Percentiles rank a stretch among this genome's conserved stretches.
phyloP scores from a whole-genome alignment of 176 grass and related monocot genomes.

The Triticum monococcum region DNA sequence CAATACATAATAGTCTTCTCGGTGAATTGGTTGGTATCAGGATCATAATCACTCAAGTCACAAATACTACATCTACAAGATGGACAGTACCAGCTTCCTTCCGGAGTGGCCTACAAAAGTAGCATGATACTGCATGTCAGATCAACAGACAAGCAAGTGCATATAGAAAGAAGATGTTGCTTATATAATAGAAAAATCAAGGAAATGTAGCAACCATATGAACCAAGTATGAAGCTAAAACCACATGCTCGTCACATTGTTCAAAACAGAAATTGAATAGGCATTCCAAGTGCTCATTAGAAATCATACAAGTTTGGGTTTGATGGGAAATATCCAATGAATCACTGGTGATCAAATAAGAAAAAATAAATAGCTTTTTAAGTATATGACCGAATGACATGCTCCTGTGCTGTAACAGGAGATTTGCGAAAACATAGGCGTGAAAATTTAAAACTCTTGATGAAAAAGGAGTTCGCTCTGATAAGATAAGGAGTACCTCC shows the following conservation, averaged over 20 bases:
- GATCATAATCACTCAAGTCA: conserved; percentile 52
- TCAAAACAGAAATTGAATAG: background rate
- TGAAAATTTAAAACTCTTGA: background rate
- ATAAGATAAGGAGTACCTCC: conserved; percentile 42
- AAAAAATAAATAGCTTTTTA: conserved; percentile 12
- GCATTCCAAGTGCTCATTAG: conserved; percentile 19
- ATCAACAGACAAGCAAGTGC: conserved; percentile 30
- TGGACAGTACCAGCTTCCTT: conserved; percentile 80
- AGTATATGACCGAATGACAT: conserved; percentile 16
- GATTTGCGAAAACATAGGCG: conserved; percentile 3
- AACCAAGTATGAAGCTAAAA: background rate
- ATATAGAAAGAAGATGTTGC: conserved; percentile 9
- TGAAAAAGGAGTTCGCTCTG: background rate
- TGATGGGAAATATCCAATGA: background rate
- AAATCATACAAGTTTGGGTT: background rate
- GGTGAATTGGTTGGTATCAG: conserved; percentile 44
- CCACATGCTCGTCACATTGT: background rate
- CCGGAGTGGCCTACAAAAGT: conserved; percentile 47
- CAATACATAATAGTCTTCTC: conserved; percentile 65
- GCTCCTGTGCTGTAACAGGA: conserved; percentile 2
- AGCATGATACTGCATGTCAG: conserved; percentile 8
- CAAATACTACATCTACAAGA: conserved; percentile 68
- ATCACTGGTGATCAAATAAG: background rate
- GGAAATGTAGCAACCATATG: background rate
- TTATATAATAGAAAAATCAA: conserved; percentile 22